phyloP scores from a whole-genome alignment of 306 rosid genomes.

The Castanea crenata region DNA sequence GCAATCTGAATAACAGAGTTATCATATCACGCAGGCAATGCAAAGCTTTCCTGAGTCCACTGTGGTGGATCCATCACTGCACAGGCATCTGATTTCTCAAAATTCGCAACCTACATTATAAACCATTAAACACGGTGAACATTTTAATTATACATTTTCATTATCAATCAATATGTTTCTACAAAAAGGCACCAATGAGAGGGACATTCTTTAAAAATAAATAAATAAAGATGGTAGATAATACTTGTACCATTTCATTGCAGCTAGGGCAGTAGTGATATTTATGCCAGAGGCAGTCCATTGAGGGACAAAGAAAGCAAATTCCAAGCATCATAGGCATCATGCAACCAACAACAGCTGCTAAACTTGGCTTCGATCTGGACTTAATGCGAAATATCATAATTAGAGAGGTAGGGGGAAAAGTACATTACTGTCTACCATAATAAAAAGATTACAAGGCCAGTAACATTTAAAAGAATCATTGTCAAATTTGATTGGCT shows the following conservation, averaged over 20 bases:
- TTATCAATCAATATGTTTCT: not conserved
- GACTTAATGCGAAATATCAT: not conserved
- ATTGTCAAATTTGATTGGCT: not conserved
- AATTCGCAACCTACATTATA: conserved; percentile 67
- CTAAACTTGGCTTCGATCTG: conserved; percentile 81
- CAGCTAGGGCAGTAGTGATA: conserved; percentile 83
- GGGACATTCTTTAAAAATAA: not conserved
- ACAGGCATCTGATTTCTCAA: conserved; percentile 76
- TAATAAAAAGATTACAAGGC: not conserved
- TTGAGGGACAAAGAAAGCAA: conserved; percentile 82
- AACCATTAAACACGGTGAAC: conserved; percentile 1
- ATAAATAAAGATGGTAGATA: not conserved
- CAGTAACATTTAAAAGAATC: not conserved
- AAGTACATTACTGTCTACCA: not conserved
- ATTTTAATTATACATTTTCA: not conserved
- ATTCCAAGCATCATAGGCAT: conserved; percentile 77
- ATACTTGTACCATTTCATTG: conserved; percentile 55
- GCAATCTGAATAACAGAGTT: conserved; percentile 1
- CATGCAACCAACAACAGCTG: conserved; percentile 83
- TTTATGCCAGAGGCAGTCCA: conserved; percentile 97
- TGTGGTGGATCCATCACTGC: conserved; percentile 79
- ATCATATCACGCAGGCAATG: conserved; percentile 50
- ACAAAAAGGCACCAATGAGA: not conserved
- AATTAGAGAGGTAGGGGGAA: not conserved
- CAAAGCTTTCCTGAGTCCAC: conserved; percentile 86